Percentiles rank a stretch among this genome's conserved stretches.
These are phyloP conservation scores for Alternaria brassicae DNA, from an alignment of 2,329 filamentous ascomycete genomes.

Conservation along the genomic window DNA sequence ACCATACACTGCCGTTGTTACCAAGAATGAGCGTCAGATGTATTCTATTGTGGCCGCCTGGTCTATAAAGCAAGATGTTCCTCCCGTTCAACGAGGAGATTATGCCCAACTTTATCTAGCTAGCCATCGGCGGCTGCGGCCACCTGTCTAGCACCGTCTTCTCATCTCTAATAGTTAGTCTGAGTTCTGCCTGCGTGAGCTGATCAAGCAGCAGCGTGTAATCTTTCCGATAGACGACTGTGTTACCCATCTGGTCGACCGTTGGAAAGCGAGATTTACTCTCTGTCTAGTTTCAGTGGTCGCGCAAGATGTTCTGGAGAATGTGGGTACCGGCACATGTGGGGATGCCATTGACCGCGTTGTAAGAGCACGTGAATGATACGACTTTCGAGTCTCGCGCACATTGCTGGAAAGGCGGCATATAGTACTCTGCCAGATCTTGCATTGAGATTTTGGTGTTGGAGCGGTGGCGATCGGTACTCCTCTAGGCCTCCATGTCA, in stretches of 20 bases:
- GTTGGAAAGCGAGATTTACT: no score
- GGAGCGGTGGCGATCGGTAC: conserved; percentile 55
- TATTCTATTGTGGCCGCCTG: no score
- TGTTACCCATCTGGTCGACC: conserved; percentile 59
- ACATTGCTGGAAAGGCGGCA: conserved; percentile 67
- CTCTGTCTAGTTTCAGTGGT: conserved; percentile 69
- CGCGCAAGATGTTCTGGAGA: conserved; percentile 67
- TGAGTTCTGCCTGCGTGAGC: conserved; percentile 47
- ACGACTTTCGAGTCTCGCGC: conserved; percentile 55
- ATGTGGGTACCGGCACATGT: conserved; percentile 70
- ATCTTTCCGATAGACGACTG: conserved; percentile 61
- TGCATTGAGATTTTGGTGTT: conserved; percentile 65
- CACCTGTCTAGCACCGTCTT: conserved; percentile 52
- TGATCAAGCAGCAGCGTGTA: conserved; percentile 49
- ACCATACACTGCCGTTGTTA: no score
- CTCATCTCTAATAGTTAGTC: conserved; percentile 58
- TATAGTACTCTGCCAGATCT: conserved; percentile 72
- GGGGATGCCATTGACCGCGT: conserved; percentile 71
- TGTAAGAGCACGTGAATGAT: conserved; percentile 63
- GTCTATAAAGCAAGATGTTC: no score
- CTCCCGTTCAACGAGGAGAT: no score
- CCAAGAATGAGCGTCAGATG: no score
- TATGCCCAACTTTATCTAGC: background rate
- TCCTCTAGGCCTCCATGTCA: conserved; percentile 41
- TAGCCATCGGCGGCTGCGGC: conserved; percentile 23